Evolutionary conservation across 1,284 basidiomycete species (phyloP).

Genomic region (Cutaneotrichosporon dermatis): DNA sequence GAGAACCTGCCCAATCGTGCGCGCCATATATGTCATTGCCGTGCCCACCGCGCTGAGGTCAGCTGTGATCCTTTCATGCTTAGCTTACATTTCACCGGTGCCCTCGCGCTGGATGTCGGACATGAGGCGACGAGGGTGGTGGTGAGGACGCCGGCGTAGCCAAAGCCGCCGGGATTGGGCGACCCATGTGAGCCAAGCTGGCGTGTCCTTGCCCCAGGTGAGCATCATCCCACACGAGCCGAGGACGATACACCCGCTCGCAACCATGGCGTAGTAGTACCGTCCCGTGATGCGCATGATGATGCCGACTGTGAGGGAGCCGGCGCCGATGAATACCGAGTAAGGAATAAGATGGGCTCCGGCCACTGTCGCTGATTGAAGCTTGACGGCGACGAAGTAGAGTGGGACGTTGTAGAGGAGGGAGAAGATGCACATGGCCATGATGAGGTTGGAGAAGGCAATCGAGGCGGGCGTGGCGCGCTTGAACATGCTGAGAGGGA

Average conservation of each 20-base stretch:
- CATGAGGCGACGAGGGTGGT: conserved; percentile 40
- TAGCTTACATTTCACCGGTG: conserved; percentile 33
- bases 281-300: conserved; percentile 78
- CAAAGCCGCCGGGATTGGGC: conserved; percentile 34
- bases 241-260: conserved; percentile 22
- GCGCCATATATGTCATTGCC: conserved; percentile 82
- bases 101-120: conserved; percentile 33
- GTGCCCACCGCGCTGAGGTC: conserved; percentile 62
- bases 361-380: conserved; percentile 65
- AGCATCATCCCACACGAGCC: conserved; percentile 25
- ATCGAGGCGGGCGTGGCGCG: conserved; percentile 66
- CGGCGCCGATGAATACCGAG: conserved; percentile 61
- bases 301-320: conserved; percentile 80
- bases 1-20: conserved; percentile 85
- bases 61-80: not conserved
- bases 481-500: conserved; percentile 70
- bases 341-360: conserved; percentile 77
- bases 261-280: conserved; percentile 58
- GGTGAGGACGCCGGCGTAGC: conserved; percentile 38
- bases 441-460: conserved; percentile 66
- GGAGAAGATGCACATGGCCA: conserved; percentile 66
- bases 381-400: conserved; percentile 80
- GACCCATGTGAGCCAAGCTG: conserved; percentile 46
- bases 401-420: conserved; percentile 84
- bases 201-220: conserved; percentile 50